phyloP scores from a whole-genome alignment of 805 yeast species.

The Starmerella tilneyi region DNA sequence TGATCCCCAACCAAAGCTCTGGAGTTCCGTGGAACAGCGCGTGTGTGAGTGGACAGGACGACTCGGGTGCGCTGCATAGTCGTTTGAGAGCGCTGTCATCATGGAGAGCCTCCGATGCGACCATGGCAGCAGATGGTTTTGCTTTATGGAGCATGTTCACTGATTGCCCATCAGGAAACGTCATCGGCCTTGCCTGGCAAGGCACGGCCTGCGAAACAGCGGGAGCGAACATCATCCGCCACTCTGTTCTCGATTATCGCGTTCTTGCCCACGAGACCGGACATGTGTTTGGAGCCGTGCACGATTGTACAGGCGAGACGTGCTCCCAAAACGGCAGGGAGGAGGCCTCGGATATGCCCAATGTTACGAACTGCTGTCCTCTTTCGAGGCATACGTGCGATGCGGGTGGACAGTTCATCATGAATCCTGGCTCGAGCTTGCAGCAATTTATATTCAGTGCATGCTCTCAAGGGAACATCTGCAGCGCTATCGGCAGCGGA shows the following conservation, averaged over 20 bases:
- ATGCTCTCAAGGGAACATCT: slow-evolving; percentile 33
- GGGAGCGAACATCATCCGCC: slow-evolving; percentile 32
- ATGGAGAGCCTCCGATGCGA: slow-evolving; percentile 26
- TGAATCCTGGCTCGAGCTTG: slow-evolving; percentile 32
- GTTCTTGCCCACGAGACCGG: slow-evolving; percentile 35
- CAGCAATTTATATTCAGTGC: slow-evolving; percentile 28
- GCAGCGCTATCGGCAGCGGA: slow-evolving; percentile 27
- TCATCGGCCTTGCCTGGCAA: slow-evolving; percentile 34
- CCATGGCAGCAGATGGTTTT: slow-evolving; percentile 27
- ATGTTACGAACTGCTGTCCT: slow-evolving; percentile 30
- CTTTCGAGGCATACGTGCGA: slow-evolving; percentile 26
- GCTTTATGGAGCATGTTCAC: slow-evolving; percentile 34
- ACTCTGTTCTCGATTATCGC: slow-evolving; percentile 30
- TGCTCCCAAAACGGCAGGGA: slow-evolving; percentile 23
- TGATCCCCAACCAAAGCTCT: slow-evolving; percentile 25
- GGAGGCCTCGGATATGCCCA: not conserved
- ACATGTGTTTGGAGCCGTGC: slow-evolving; percentile 36
- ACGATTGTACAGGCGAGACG: slow-evolving; percentile 33
- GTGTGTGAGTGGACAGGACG: slow-evolving; percentile 29
- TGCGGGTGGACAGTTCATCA: slow-evolving; percentile 31
- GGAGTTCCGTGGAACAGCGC: slow-evolving; percentile 17
- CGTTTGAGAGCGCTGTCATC: slow-evolving; percentile 28
- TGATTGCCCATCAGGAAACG: slow-evolving; percentile 29
- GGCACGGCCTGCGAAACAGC: slow-evolving; percentile 30
- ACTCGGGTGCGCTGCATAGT: slow-evolving; percentile 20